Percentiles rank a stretch among this genome's conserved stretches.
Conservation (phyloP, 352 stramenopile species). For the Phytophthora capsici region DNA sequence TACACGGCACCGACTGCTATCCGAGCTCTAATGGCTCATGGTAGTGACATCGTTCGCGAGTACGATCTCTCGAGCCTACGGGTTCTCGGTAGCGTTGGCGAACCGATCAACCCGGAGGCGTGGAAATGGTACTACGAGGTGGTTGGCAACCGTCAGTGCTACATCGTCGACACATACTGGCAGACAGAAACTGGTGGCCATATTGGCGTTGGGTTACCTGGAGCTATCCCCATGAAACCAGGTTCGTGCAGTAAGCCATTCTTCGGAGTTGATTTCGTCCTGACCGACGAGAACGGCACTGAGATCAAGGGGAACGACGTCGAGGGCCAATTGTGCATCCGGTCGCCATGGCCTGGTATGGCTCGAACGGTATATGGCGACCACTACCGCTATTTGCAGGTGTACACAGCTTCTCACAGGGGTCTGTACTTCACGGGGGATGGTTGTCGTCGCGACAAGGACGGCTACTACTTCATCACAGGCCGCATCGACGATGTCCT, state of each 20-base stretch:
- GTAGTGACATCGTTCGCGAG: conserved; percentile 46
- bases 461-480: background rate
- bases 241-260: background rate
- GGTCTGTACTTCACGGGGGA: background rate
- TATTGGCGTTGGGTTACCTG: background rate
- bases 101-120: background rate
- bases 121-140: background rate
- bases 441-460: background rate
- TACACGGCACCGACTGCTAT: conserved; percentile 19
- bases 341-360: background rate
- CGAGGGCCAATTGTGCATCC: background rate
- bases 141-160: background rate
- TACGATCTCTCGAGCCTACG: background rate
- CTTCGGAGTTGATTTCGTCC: background rate
- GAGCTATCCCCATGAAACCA: background rate
- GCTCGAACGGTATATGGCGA: background rate
- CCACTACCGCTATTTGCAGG: background rate
- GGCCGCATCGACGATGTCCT: background rate
- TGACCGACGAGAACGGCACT: background rate
- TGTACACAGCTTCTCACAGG: background rate
- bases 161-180: background rate
- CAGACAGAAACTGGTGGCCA: background rate
- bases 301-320: background rate
- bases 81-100: background rate
- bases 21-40: conserved; percentile 95